Base-by-base conservation (phyloP, 2,329 filamentous ascomycete genomes). In the Fusarium anguioides region DNA sequence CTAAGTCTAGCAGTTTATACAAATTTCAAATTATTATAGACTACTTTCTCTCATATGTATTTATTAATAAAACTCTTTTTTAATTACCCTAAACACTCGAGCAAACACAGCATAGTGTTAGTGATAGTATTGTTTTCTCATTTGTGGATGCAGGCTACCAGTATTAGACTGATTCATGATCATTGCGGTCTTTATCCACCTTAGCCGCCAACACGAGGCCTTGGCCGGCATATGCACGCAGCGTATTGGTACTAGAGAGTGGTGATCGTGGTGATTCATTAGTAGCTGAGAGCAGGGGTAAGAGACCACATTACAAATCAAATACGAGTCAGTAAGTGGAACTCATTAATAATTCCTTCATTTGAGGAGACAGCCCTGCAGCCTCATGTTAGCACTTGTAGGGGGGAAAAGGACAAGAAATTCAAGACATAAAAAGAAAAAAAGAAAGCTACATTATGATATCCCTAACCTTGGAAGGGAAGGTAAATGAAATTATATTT, bases 321-420 rank as follows among this genome's bases (percentile, higher is more conserved):
- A 50, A 56, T 18, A 50, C 46, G 45, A 56, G 29, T n/a, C 17
- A 5, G 36, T 12, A 14, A 20, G 45, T 50, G 53, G 29, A 29
- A 36, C 53, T 23, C 5, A 1, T n/a, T 21, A 27, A 26, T 26
- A 26, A 26, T 26, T 26, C 9, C 24, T 26, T 40, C 6, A 45
- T 5, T 15, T 21, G 26, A 45, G 26, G 14, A 26, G 6, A 26
- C 6, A 8, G 18, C 2, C 18, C 18, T 24, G 6, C 18, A 6
- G 9, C 9, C 24, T 26, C 24, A 26, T 26, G 24, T 26, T 9
- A 26, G 24, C 37, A 40, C 12, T 15, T 8, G 37, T 40, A 20
- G 37, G 9, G 37, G 21, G 14, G 15, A 21, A 42, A 45, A 37
- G 20, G 9, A 46, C n/a, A 53, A 29, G 7, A 36, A 23, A 27